phyloP scores from a whole-genome alignment of 2,329 filamentous ascomycete species.

The Ophiostoma perfectum region DNA sequence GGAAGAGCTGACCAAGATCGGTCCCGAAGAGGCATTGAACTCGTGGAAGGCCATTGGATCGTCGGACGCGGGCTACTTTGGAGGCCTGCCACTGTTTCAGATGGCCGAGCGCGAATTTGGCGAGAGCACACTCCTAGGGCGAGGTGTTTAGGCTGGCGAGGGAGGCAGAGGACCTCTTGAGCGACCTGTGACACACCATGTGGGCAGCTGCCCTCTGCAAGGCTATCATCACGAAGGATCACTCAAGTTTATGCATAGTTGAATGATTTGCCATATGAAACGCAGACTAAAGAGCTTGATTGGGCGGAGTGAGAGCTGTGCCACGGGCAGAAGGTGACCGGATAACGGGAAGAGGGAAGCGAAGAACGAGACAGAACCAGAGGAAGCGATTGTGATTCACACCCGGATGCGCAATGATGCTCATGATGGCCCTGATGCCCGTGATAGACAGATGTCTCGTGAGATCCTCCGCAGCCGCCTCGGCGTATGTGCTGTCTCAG shows the following conservation, averaged over 20 bases:
- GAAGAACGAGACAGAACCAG: no score
- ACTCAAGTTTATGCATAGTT: conserved; percentile 2
- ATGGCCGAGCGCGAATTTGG: conserved; percentile 30
- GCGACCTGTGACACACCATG: neutral
- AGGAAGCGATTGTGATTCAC: no score
- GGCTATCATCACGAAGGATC: conserved; percentile 2
- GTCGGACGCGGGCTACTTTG: conserved; percentile 26
- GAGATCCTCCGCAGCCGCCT: neutral
- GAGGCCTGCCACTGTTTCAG: conserved; percentile 31
- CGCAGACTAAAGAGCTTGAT: neutral
- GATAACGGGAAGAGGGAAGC: neutral
- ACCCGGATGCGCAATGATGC: neutral
- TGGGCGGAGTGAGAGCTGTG: neutral
- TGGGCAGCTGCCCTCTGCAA: neutral
- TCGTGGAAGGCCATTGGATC: conserved; percentile 29
- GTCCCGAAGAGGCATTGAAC: conserved; percentile 27
- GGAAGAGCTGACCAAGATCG: conserved; percentile 27
- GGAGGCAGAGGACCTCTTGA: no score
- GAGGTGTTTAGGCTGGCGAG: conserved; percentile 22
- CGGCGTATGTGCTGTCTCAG: neutral
- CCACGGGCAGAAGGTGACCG: neutral
- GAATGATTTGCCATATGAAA: conserved; percentile 5
- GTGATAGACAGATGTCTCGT: neutral
- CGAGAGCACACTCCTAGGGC: conserved; percentile 28
- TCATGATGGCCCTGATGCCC: neutral